Evolutionary conservation across 371 early-diverging fungal genomes (phyloP).

Genomic region (Mucor mucedo): DNA sequence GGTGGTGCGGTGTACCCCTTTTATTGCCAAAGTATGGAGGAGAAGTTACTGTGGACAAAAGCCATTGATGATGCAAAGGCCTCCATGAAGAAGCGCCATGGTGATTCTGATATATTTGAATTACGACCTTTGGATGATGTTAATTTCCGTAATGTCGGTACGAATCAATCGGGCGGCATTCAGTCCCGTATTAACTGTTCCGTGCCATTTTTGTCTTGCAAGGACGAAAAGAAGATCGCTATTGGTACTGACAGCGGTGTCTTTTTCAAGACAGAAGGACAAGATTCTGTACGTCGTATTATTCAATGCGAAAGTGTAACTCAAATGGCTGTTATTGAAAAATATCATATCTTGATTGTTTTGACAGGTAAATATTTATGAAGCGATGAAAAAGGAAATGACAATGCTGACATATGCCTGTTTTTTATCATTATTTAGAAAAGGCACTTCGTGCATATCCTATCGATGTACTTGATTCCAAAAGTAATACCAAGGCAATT

Average conservation of each 20-base stretch:
- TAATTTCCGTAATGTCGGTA: conserved; percentile 40
- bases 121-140: conserved; percentile 53
- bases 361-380: conserved; percentile 23
- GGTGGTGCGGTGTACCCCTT: conserved; percentile 47
- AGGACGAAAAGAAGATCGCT: conserved; percentile 61
- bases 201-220: conserved; percentile 55
- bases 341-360: conserved; percentile 53
- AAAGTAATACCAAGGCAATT: conserved; percentile 42
- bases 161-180: conserved; percentile 27
- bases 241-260: conserved; percentile 90
- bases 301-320: conserved; percentile 49
- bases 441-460: conserved; percentile 71
- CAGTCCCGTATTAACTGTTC: conserved; percentile 73
- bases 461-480: conserved; percentile 56
- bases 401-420: not conserved
- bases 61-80: conserved; percentile 82
- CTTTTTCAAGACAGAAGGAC: conserved; percentile 55
- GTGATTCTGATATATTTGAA: conserved; percentile 69
- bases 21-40: conserved; percentile 67
- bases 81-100: conserved; percentile 46
- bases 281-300: conserved; percentile 37
- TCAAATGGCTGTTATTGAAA: conserved; percentile 51
- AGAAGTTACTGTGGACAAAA: conserved; percentile 82
- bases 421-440: conserved; percentile 3
- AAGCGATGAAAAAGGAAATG: not conserved